A percentile compares a stretch with the other conserved stretches of the same genome.
phyloP scores from a whole-genome alignment of 2,329 filamentous ascomycete species.

The Colletotrichum sp. region DNA sequence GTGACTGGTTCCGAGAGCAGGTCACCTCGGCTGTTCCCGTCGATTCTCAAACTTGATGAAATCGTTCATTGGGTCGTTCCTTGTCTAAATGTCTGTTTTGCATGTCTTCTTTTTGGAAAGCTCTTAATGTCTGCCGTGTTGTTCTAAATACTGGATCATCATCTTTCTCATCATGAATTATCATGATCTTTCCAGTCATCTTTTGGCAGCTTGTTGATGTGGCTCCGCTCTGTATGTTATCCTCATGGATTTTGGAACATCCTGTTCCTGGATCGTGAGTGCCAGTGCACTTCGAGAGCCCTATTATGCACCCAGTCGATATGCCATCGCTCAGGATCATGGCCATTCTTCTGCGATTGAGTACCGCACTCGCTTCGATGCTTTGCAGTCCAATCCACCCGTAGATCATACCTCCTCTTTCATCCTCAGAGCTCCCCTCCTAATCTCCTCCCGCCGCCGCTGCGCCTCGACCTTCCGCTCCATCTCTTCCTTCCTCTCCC shows the following conservation, averaged over 20 bases:
- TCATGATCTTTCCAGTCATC: neutral
- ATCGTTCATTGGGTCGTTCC: too few relatives aligned
- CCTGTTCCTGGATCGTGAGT: neutral
- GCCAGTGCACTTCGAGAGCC: neutral
- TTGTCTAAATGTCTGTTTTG: too few relatives aligned
- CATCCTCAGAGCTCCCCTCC: neutral
- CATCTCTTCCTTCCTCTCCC: slow-evolving; percentile 54
- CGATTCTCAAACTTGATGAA: neutral
- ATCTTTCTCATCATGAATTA: fast-evolving
- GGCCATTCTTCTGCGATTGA: neutral
- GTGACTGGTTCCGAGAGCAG: neutral
- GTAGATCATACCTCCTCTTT: neutral
- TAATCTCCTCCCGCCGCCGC: slow-evolving; percentile 26
- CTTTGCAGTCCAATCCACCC: neutral
- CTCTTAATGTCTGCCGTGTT: too few relatives aligned
- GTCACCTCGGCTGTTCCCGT: neutral
- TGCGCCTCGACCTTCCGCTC: slow-evolving; percentile 42
- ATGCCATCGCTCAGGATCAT: neutral
- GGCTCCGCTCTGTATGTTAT: neutral
- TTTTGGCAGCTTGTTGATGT: fast-evolving
- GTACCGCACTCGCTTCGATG: neutral
- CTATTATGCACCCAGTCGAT: neutral
- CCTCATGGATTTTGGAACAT: neutral
- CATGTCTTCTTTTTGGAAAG: too few relatives aligned
- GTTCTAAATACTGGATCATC: fast-evolving